These are phyloP conservation scores for Artemisia tridentata DNA, from an alignment of 129 eudicot species.

Conservation along the genomic window DNA sequence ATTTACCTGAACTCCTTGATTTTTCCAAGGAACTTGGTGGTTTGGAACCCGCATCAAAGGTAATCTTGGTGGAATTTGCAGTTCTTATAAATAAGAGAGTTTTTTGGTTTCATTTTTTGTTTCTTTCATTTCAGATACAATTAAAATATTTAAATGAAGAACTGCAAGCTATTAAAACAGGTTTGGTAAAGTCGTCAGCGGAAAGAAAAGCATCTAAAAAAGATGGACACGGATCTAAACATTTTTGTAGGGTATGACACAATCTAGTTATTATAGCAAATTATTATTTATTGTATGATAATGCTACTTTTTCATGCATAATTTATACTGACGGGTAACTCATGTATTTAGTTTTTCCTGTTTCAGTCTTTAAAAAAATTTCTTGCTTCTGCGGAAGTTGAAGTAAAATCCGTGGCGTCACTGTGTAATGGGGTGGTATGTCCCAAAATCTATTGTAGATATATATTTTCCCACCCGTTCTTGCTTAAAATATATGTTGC, in stretches of 20 bases:
- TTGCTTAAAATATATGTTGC: constrained; percentile 13
- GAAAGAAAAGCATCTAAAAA: constrained; percentile 65
- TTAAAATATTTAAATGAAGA: constrained; percentile 71
- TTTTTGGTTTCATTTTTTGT: neutral
- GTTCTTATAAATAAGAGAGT: neutral
- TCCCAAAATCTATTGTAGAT: constrained; percentile 16
- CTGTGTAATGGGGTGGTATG: constrained; percentile 82
- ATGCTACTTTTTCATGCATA: neutral
- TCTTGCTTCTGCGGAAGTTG: constrained; percentile 76
- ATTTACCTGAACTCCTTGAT: constrained; percentile 89
- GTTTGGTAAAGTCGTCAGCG: constrained; percentile 67
- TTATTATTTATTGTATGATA: neutral
- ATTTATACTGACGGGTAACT: neutral
- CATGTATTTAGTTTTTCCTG: constrained; percentile 2
- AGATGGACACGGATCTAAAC: constrained; percentile 77
- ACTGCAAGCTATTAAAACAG: constrained; percentile 78
- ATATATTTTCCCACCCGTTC: neutral
- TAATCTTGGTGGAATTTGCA: constrained; percentile 24
- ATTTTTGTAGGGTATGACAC: constrained; percentile 55
- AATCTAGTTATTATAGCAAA: neutral
- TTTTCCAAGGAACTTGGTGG: constrained; percentile 77
- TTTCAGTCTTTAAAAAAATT: constrained; percentile 75
- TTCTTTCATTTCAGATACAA: constrained; percentile 57
- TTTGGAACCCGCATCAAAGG: constrained; percentile 91
- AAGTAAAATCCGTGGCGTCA: constrained; percentile 65